A percentile compares a stretch with the other conserved stretches of the same genome.
Evolutionary conservation across 2,329 filamentous ascomycete genomes (phyloP).

Genomic region (Talaromyces verruculosus): DNA sequence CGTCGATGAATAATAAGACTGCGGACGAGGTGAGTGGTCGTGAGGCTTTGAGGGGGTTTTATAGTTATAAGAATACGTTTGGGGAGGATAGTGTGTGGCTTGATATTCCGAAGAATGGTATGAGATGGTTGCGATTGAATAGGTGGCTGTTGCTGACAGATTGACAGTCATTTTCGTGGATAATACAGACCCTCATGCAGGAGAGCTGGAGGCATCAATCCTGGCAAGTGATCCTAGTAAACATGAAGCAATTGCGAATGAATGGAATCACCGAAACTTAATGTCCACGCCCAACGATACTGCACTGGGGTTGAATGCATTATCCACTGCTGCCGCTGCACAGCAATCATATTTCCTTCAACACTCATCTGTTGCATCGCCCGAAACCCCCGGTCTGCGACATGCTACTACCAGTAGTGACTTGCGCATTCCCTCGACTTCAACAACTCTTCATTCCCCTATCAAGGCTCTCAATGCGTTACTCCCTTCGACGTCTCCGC

Average conservation of each 20-base stretch:
- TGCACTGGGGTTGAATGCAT: conserved; percentile 55
- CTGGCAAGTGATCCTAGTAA: conserved; percentile 34
- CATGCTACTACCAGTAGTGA: not conserved
- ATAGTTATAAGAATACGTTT: conserved; percentile 67
- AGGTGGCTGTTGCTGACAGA: not conserved
- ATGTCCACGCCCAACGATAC: conserved; percentile 35
- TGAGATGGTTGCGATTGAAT: conserved; percentile 16
- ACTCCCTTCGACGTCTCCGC: conserved; percentile 42
- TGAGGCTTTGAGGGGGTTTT: conserved; percentile 59
- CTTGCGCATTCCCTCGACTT: not conserved
- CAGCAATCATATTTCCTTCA: conserved; percentile 37
- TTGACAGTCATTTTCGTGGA: conserved; percentile 60
- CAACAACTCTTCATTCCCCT: conserved; percentile 29
- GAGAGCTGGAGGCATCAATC: conserved; percentile 45
- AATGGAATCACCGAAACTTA: conserved; percentile 33
- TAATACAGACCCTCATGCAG: conserved; percentile 61
- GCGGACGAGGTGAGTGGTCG: conserved; percentile 41
- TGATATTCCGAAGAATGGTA: conserved; percentile 60
- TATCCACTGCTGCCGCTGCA: conserved; percentile 53
- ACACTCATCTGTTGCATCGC: conserved; percentile 21
- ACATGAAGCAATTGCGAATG: conserved; percentile 31
- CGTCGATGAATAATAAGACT: conserved; percentile 57
- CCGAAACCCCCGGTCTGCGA: not conserved
- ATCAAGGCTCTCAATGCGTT: conserved; percentile 37
- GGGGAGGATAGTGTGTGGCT: conserved; percentile 62